phyloP scores from a whole-genome alignment of 139 green algal genomes.

The Trebouxia sp. region DNA sequence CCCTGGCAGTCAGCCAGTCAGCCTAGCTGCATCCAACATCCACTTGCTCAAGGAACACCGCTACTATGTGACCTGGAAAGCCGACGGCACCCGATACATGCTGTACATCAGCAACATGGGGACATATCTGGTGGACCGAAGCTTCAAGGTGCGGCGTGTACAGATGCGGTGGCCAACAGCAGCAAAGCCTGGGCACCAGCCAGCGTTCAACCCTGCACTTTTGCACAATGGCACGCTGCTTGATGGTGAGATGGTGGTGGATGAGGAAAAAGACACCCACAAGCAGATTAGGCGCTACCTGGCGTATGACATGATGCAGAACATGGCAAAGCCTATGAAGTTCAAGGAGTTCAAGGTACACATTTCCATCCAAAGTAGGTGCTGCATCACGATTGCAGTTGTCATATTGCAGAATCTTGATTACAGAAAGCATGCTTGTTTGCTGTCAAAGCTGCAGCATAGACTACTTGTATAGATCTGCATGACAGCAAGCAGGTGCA shows the following conservation, averaged over 20 bases:
- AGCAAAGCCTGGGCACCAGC: not conserved
- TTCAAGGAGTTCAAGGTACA: constrained; percentile 65
- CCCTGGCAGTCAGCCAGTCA: constrained; percentile 92
- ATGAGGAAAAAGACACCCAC: constrained; percentile 62
- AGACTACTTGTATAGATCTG: too few species aligned
- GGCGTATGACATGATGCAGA: constrained; percentile 88
- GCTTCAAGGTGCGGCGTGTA: constrained; percentile 63
- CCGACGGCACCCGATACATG: constrained; percentile 97
- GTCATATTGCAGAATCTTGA: too few species aligned
- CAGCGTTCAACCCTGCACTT: not conserved
- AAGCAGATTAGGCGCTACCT: constrained; percentile 67
- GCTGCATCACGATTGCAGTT: too few species aligned
- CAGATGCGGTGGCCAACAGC: constrained; percentile 55
- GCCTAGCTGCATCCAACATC: constrained; percentile 74
- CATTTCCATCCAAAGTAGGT: too few species aligned
- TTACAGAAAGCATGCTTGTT: too few species aligned
- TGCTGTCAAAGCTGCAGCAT: too few species aligned
- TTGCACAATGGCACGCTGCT: constrained; percentile 77
- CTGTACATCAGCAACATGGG: constrained; percentile 76
- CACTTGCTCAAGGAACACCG: constrained; percentile 56
- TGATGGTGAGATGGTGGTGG: constrained; percentile 97
- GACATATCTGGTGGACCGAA: constrained; percentile 91
- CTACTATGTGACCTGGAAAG: constrained; percentile 77
- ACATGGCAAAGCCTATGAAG: constrained; percentile 51
- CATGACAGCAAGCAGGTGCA: too few species aligned